These are phyloP conservation scores for Epichloe hybrida DNA, from an alignment of 2,329 filamentous ascomycete genomes.

Conservation along the genomic window DNA sequence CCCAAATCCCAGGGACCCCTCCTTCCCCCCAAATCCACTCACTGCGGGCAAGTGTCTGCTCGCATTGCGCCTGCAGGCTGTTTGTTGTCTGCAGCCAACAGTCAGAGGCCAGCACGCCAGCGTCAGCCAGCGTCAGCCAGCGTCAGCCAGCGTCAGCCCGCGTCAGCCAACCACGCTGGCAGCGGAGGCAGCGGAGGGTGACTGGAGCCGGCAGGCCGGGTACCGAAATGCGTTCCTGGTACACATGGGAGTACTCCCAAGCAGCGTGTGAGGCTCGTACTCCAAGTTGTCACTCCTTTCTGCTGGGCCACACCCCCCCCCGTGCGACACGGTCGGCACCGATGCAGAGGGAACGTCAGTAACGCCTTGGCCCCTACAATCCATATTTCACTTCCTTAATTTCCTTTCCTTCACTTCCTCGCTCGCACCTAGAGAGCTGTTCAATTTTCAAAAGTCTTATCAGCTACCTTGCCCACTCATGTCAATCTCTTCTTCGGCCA, in stretches of 20 bases:
- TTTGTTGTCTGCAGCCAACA: neutral
- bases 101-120: neutral
- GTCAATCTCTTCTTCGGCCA: neutral
- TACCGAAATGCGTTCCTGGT: conserved; percentile 1
- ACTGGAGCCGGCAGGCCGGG: conserved; percentile 2
- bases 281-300: neutral
- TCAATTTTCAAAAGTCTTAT: neutral
- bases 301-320: conserved; percentile 1
- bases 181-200: neutral
- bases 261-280: neutral
- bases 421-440: neutral
- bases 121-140: no score
- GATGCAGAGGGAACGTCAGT: conserved; percentile 4
- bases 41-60: neutral
- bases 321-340: conserved; percentile 1
- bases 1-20: neutral
- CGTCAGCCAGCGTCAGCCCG: no score
- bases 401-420: neutral
- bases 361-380: conserved; percentile 2
- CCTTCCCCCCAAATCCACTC: neutral
- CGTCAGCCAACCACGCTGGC: neutral
- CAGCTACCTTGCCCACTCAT: neutral
- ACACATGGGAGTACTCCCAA: neutral
- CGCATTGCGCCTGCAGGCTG: conserved; percentile 1
- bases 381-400: conserved; percentile 1